Evolutionary conservation across 2,329 filamentous ascomycete genomes (phyloP).

Genomic region (Didymella segeticola): DNA sequence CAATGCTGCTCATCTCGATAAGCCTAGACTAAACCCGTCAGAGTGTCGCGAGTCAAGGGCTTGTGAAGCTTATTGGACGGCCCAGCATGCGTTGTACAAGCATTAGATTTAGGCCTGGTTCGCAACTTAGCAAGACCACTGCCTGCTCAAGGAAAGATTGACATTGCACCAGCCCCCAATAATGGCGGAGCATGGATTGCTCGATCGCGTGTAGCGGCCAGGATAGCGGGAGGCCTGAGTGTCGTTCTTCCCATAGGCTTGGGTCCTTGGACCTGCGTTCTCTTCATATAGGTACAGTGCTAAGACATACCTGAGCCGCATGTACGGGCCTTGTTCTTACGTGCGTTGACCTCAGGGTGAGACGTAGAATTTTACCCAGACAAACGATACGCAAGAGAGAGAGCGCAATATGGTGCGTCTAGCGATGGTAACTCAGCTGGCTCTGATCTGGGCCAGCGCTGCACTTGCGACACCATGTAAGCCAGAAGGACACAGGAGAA

Average conservation of each 20-base stretch:
- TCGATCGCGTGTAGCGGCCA: background rate
- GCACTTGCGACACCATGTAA: conserved; percentile 34
- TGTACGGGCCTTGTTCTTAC: background rate
- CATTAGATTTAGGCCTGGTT: no score
- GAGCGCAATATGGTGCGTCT: background rate
- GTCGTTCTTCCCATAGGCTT: background rate
- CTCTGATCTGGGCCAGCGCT: conserved; percentile 29
- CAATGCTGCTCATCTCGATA: background rate
- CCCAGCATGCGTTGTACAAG: background rate
- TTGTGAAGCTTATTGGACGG: background rate
- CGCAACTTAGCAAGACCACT: background rate
- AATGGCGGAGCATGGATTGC: background rate
- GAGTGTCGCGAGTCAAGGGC: background rate
- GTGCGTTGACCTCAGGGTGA: background rate
- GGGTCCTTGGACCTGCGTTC: background rate
- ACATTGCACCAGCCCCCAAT: background rate
- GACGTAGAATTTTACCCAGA: background rate
- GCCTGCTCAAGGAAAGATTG: background rate
- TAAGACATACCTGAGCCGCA: background rate
- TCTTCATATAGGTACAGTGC: background rate
- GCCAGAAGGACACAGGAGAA: conserved; percentile 7
- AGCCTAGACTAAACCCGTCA: background rate
- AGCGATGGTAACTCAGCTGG: conserved; percentile 21
- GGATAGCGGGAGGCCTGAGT: conserved; percentile 2
- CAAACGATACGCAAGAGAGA: background rate